A percentile compares a stretch with the other conserved stretches of the same genome.
Conservation (phyloP, 2,329 filamentous ascomycete genomes). For the Penicillium sp. region DNA sequence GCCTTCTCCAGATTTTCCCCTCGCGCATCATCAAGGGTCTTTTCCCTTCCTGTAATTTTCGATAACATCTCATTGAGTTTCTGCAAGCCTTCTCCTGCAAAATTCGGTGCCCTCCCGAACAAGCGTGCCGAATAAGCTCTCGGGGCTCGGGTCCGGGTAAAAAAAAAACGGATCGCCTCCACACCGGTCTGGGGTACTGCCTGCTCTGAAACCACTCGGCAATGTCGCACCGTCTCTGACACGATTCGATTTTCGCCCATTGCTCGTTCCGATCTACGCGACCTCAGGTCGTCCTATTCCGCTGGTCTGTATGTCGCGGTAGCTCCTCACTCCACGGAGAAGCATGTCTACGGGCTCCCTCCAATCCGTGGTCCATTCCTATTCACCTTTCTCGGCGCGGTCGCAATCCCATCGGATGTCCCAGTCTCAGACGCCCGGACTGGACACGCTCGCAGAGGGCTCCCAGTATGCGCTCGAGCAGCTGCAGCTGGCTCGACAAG, state of each 20-base stretch:
- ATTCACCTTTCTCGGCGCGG: slow-evolving; percentile 29
- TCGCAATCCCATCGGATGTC: slow-evolving; percentile 31
- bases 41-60: neutral
- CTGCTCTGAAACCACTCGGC: neutral
- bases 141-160: slow-evolving; percentile 1
- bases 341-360: slow-evolving; percentile 35
- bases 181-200: slow-evolving; percentile 7
- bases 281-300: slow-evolving; percentile 1
- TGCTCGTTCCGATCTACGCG: neutral
- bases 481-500: slow-evolving; percentile 49
- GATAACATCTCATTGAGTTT: neutral
- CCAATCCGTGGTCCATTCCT: slow-evolving; percentile 27
- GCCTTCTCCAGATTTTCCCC: slow-evolving; percentile 10
- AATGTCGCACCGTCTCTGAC: slow-evolving; percentile 3
- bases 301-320: slow-evolving; percentile 13
- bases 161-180: slow-evolving; percentile 3
- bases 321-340: slow-evolving; percentile 11
- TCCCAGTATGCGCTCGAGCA: slow-evolving; percentile 74
- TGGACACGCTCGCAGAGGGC: slow-evolving; percentile 67
- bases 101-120: neutral
- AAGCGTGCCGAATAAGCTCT: neutral
- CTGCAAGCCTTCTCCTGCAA: neutral
- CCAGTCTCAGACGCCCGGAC: slow-evolving; percentile 43
- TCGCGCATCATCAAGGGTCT: neutral
- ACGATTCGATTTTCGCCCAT: neutral